Base-by-base conservation (phyloP, 139 green algal genomes). In the Picochlorum sp. region DNA sequence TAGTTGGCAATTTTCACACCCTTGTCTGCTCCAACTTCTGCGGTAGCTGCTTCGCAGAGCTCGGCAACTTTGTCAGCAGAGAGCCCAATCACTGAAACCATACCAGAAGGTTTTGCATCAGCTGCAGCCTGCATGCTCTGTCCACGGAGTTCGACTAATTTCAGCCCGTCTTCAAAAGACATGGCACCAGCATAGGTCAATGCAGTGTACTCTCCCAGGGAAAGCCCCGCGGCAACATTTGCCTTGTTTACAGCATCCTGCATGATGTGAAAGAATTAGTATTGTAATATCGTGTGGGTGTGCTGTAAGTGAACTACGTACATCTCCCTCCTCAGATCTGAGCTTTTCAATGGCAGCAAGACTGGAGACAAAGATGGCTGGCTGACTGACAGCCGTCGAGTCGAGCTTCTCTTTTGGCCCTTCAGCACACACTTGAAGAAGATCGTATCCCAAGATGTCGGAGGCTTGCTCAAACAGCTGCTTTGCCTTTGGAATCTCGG, bases 121-220 rank as follows among this genome's bases (percentile, higher is more conserved):
- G 94, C 90, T 6, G 94, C 94, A 16, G 87, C 90, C 79, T 98
- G 93, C 94, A 99, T 99, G 76, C 81, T 86, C 78, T 97, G 86
- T 8, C 94, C 94, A n/a, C 94, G 79, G 38, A 95, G 76, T 79
- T 96, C 92, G 37, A 99, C 94, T 54, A 98, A 80, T 32, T 75
- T 76, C 65, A 98, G 61, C 20, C 92, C 93, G 75, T 97, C 91
- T 78, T 97, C 92, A 81, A 98, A 98, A 47, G 74, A 79, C 28
- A 76, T 70, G 58, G 75, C 52, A 26, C 81, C 87, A 8, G 90
- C 90, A 67, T 97, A 98, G 2, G 88, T 76, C 20, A 99, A 85
- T 3, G 94, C 94, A 13, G 94, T 99, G 85, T 99, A 98, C 81
- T 98, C 94, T 5, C 94, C 94, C 47, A 98, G 82, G 28, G 74